Evolutionary conservation across 2,329 filamentous ascomycete species (phyloP), one percentile per base, ranked within the genome.

Genomic region (Fusarium mexicanum): DNA sequence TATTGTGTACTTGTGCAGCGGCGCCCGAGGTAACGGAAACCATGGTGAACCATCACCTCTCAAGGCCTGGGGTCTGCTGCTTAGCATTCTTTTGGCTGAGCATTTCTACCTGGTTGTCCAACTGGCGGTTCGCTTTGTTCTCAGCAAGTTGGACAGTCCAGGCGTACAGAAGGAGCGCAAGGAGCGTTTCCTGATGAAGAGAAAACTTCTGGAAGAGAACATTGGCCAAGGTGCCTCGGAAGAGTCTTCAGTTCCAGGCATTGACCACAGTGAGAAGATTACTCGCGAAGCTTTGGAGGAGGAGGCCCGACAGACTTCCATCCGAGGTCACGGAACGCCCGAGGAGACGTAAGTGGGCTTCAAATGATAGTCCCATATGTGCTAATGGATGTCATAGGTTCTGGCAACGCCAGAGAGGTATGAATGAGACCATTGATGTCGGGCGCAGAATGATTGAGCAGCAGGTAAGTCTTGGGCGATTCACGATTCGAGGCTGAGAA

Each of bases 1-100:
- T 1, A 90, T 98, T 54, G 93, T 98, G 2, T 98, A 95, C 81
- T 90, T 99, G 78, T 98, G 98, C 85, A 92, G 90, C 74, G 90
- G 91, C 59, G 87, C 92, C 63, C 87, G 88, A 43, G 68, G 61
- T 4, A 84, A 92, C 46, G 92, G 92, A 1, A 89, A 90, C 0
- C 87, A 89, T 61, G 93, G 93, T 44, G 88, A 88, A 22, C 91
- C 92, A 1, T 90, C 89, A 50, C 89, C 91, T 53, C 93, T 98
- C 78, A 91, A 90, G 64, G 91, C 87, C 20, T 97, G 94, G 92
- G 94, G 91, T 1, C 86, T 98, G 6, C 87, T 99, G 10, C 85
- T 98, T 24, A 90, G 91, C 26, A 92, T 99, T 64, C 89, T 98
- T 76, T 89, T 97, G 76, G 91, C 94, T 0, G 96, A 99, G 81